These are phyloP conservation scores for Alternaria burnsii DNA, from an alignment of 2,329 filamentous ascomycete species.

Conservation along the genomic window DNA sequence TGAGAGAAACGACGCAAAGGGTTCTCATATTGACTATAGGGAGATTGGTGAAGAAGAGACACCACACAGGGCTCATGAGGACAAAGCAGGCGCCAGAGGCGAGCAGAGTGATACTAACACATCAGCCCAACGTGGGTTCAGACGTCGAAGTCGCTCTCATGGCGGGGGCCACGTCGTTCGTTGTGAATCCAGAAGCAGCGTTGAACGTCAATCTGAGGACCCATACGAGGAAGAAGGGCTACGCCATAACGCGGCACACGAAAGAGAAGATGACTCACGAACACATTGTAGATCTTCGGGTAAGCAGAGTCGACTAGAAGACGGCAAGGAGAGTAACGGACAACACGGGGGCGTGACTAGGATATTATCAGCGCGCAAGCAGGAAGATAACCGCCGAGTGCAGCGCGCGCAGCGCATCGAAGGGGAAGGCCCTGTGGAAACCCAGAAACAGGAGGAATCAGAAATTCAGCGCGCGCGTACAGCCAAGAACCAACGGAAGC, in stretches of 20 bases:
- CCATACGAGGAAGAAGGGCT: not conserved
- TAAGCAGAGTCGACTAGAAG: not conserved
- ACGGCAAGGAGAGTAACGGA: too few relatives aligned
- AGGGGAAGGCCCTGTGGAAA: not conserved
- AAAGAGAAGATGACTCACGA: not conserved
- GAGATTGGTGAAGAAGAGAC: too few relatives aligned
- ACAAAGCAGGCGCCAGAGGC: not conserved
- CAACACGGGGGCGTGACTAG: too few relatives aligned
- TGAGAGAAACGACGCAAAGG: not conserved
- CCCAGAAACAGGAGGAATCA: not conserved
- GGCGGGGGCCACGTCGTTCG: too few relatives aligned
- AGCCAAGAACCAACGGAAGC: not conserved
- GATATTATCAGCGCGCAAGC: not conserved
- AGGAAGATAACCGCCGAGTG: not conserved
- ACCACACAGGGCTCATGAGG: not conserved
- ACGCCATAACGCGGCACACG: not conserved
- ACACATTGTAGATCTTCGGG: too few relatives aligned
- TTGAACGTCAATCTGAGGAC: not conserved
- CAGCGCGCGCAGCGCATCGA: not conserved
- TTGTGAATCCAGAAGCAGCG: not conserved
- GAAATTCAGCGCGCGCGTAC: not conserved
- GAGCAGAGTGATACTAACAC: accelerated
- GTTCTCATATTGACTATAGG: not conserved
- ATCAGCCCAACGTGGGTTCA: not conserved
- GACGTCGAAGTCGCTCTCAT: not conserved